Evolutionary conservation across 2,329 filamentous ascomycete genomes (phyloP).

Genomic region (Cytospora leucostoma): DNA sequence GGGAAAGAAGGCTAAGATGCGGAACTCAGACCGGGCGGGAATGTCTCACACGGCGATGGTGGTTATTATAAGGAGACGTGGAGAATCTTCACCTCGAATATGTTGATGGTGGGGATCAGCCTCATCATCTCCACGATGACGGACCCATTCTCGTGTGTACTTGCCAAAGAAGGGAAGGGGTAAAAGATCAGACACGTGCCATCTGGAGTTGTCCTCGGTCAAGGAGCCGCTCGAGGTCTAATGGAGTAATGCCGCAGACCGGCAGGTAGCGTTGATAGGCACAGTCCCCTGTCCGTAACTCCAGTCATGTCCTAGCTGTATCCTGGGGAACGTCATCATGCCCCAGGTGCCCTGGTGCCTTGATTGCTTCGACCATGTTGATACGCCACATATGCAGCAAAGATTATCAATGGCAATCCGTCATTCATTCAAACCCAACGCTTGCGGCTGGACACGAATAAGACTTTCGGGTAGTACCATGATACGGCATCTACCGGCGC

Average conservation of each 20-base stretch:
- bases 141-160: slow-evolving; percentile 26
- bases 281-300: background rate
- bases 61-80: background rate
- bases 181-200: background rate
- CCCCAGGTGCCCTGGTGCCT: slow-evolving; percentile 1
- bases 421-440: slow-evolving; percentile 15
- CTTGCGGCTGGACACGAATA: background rate
- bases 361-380: slow-evolving; percentile 7
- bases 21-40: background rate
- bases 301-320: background rate
- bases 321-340: background rate
- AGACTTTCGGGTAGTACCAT: too few relatives aligned
- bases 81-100: slow-evolving; percentile 4
- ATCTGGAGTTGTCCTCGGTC: slow-evolving; percentile 9
- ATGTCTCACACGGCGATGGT: background rate
- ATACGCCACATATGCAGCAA: background rate
- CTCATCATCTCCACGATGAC: slow-evolving; percentile 6
- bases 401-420: slow-evolving; percentile 18
- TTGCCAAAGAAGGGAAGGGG: slow-evolving; percentile 22
- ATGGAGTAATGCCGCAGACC: background rate
- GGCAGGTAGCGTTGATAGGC: background rate
- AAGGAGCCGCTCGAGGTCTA: background rate
- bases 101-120: slow-evolving; percentile 23
- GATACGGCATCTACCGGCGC: too few relatives aligned
- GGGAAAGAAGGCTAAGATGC: background rate